Percentiles rank a stretch among this genome's conserved stretches.
Conservation (phyloP, 2,329 filamentous ascomycete genomes). For the Zalaria sp. region DNA sequence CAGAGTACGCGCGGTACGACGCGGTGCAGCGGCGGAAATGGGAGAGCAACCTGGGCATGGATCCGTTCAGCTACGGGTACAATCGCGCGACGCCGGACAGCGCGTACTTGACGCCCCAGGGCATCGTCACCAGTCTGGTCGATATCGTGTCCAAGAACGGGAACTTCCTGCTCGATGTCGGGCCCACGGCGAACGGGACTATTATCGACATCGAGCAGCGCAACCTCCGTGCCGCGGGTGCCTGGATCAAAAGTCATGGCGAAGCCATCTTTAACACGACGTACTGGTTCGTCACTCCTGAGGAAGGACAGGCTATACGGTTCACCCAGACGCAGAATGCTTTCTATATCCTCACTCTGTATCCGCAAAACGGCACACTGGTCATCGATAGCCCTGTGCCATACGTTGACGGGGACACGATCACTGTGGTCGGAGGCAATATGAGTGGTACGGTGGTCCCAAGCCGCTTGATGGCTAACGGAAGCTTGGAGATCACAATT, state of each 20-base stretch:
- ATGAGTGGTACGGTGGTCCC: conserved; percentile 15
- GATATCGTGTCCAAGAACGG: conserved; percentile 43
- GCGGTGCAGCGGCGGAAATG: conserved; percentile 41
- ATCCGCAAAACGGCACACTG: conserved; percentile 26
- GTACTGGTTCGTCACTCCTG: conserved; percentile 36
- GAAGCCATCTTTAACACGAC: conserved; percentile 45
- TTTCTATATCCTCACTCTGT: conserved; percentile 37
- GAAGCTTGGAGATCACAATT: conserved; percentile 19
- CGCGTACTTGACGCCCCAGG: conserved; percentile 38
- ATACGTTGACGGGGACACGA: conserved; percentile 30
- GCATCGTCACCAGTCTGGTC: conserved; percentile 33
- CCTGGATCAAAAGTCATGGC: conserved; percentile 38
- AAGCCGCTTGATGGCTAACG: conserved; percentile 12
- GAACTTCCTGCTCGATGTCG: conserved; percentile 43
- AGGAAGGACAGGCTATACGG: conserved; percentile 29
- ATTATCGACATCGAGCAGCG: conserved; percentile 35
- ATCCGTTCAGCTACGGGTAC: conserved; percentile 46
- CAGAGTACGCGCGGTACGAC: conserved; percentile 40
- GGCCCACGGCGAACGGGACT: conserved; percentile 40
- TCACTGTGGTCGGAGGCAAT: conserved; percentile 29
- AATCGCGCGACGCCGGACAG: conserved; percentile 38
- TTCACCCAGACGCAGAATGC: conserved; percentile 40
- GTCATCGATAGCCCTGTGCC: conserved; percentile 32
- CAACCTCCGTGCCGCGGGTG: conserved; percentile 36
- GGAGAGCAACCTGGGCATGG: conserved; percentile 47